Conservation (phyloP, 179 eudicot genomes). For the Silene coronaria region DNA sequence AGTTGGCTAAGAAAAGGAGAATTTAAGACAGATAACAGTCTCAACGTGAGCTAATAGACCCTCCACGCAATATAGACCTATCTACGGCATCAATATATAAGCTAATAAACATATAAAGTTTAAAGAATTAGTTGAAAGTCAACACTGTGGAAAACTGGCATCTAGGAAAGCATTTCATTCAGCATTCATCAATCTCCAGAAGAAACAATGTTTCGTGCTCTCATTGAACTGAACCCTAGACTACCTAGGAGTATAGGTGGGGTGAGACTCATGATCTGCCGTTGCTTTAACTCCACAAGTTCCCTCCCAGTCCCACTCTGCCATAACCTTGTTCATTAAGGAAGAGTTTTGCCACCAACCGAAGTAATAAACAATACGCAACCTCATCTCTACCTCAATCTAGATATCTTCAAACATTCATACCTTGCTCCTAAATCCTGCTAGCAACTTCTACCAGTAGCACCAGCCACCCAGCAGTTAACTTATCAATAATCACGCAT, state of each 20-base stretch:
- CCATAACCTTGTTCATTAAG: neutral
- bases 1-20: neutral
- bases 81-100: neutral
- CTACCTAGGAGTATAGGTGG: neutral
- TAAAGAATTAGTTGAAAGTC: neutral
- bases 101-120: neutral
- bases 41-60: neutral
- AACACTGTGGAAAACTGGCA: neutral
- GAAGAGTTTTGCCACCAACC: neutral
- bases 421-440: neutral
- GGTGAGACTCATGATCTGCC: too few species aligned
- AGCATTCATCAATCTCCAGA: neutral
- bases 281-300: too few species aligned
- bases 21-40: neutral
- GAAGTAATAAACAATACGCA: neutral
- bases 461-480: neutral
- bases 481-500: neutral
- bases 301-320: neutral
- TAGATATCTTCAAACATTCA: neutral
- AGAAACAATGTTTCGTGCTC: neutral
- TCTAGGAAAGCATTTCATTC: neutral
- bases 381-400: neutral
- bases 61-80: neutral
- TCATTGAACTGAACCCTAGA: conserved; percentile 4
- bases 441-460: neutral